Evolutionary conservation across 2,329 filamentous ascomycete genomes (phyloP), one percentile per base, ranked within the genome.

Genomic region (Pseudogymnoascus sp.): DNA sequence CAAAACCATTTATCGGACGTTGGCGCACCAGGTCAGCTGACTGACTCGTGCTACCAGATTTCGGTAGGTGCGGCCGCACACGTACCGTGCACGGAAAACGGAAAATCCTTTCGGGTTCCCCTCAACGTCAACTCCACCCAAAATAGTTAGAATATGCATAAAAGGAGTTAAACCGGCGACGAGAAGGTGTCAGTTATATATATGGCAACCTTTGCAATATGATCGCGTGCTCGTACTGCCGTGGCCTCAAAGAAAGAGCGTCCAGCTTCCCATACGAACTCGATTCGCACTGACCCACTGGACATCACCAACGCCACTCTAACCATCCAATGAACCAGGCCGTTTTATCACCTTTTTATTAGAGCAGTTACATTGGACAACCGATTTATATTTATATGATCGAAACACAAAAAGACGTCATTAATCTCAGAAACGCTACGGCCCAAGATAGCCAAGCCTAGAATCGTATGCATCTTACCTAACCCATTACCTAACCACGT

Each of bases 401-500:
- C 26, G 26, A 57, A 57, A 57, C 50, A 57, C 50, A 31, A 57
- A 33, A 57, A 19, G 50, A 57, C 50, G 50, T 57, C 50, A 57
- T 57, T 57, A 57, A 57, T 57, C 50, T 57, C 50, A 57, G 50
- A 57, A 57, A 57, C 50, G 26, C 50, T 57, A 57, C 10, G 10
- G n/a, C 50, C 50, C 26, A 57, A 57, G 50, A 57, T 31, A 33
- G 50, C 50, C 50, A 57, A 57, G 50, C 50, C 50, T 57, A 33
- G 9, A 57, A 57, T 57, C 50, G 50, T 57, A 33, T 28, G 28
- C 10, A 33, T 57, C 26, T 57, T 57, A 57, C 50, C 50, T 57
- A 57, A 57, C 50, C n/a, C n/a, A 57, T 57, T 57, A 57, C 50
- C 50, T 57, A 57, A 57, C 50, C 50, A 57, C 50, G 50, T 57